Evolutionary conservation across 148 eudicot genomes (phyloP).

Genomic region (Chenopodium formosanum): DNA sequence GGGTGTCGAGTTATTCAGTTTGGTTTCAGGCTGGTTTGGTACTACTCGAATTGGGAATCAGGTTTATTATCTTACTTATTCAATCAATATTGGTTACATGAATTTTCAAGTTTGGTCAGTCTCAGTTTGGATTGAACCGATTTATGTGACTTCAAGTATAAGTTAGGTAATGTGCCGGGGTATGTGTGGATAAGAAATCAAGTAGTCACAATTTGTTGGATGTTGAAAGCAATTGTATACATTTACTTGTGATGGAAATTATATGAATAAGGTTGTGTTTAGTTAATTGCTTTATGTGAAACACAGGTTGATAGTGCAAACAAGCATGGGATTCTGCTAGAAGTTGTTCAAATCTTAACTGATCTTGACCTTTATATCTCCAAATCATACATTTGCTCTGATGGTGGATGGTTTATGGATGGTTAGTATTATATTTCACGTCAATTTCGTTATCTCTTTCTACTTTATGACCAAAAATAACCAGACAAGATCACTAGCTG

Average conservation of each 20-base stretch:
- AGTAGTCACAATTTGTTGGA: background rate
- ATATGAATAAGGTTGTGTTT: background rate
- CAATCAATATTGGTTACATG: too few species aligned
- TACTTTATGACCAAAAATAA: background rate
- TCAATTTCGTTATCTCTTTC: background rate
- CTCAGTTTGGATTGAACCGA: too few species aligned
- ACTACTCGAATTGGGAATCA: too few species aligned
- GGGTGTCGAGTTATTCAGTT: too few species aligned
- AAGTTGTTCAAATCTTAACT: slow-evolving; percentile 83
- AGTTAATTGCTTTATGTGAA: background rate
- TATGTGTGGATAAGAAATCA: background rate
- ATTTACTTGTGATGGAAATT: background rate
- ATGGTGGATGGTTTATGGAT: slow-evolving; percentile 97
- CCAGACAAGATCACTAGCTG: background rate
- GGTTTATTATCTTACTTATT: too few species aligned
- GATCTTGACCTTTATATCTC: slow-evolving; percentile 84
- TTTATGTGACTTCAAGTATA: too few species aligned
- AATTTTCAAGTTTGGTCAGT: too few species aligned
- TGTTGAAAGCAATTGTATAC: slow-evolving; percentile 3
- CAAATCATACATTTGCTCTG: slow-evolving; percentile 82
- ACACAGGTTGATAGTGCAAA: slow-evolving; percentile 81
- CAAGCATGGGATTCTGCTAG: slow-evolving; percentile 83
- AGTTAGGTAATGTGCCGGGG: too few species aligned
- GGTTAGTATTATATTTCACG: slow-evolving; percentile 46
- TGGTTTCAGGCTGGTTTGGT: too few species aligned